Evolutionary conservation across 371 early-diverging fungal species (phyloP).

Genomic region (Synchytrium microbalum): DNA sequence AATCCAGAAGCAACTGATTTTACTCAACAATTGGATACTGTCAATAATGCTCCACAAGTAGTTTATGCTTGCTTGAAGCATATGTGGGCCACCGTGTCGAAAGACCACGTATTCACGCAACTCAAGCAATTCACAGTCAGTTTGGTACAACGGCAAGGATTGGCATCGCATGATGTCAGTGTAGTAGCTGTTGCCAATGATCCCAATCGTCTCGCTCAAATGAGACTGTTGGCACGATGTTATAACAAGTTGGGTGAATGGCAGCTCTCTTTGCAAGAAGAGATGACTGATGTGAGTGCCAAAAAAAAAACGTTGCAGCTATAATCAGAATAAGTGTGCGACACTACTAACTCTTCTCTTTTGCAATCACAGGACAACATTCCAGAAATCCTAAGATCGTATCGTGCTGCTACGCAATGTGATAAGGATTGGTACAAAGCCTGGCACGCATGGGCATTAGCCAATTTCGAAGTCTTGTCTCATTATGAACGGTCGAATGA

Average conservation of each 20-base stretch:
- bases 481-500: conserved; percentile 58
- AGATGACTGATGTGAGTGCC: conserved; percentile 49
- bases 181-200: conserved; percentile 14
- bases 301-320: too few species aligned
- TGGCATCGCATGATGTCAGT: conserved; percentile 5
- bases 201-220: conserved; percentile 29
- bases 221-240: conserved; percentile 76
- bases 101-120: conserved; percentile 26
- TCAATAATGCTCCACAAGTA: conserved; percentile 60
- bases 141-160: conserved; percentile 40
- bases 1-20: conserved; percentile 29
- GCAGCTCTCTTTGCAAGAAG: conserved; percentile 75
- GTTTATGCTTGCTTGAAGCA: conserved; percentile 92
- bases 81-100: conserved; percentile 73
- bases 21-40: conserved; percentile 16
- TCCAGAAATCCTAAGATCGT: conserved; percentile 73
- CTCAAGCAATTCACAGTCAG: conserved; percentile 40
- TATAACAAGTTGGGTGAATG: conserved; percentile 90
- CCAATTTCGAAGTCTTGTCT: conserved; percentile 86
- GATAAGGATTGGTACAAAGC: conserved; percentile 96
- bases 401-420: conserved; percentile 80
- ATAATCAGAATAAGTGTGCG: too few species aligned
- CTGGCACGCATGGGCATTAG: conserved; percentile 97
- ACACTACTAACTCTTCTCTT: too few species aligned
- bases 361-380: conserved; percentile 32